Base-by-base conservation (phyloP, 192 early-diverging fungal species). In the Podila clonocystis region DNA sequence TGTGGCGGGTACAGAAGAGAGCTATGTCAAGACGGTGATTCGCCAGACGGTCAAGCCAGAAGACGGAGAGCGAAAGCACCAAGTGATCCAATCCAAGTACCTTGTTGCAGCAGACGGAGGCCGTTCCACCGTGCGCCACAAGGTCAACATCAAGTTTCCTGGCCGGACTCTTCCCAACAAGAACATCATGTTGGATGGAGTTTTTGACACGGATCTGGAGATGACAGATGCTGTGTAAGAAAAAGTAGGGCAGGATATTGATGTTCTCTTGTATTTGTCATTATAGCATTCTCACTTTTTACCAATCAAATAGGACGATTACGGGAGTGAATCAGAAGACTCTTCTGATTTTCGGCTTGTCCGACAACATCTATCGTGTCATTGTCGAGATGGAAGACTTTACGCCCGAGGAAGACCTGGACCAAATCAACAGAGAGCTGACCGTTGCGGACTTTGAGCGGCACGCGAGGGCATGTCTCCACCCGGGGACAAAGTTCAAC, bases 321-420 rank as follows among this genome's bases (percentile, higher is more conserved):
- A 72, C 72, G 55, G 76, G 70, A 28, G 19, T 29, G 3, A 72
- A 72, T 34, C 72, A 72, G 33, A 52, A 67, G 41, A 79, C 70
- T 11, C 65, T 79, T 62, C 59, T 72, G 45, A 20, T 72, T 2
- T 79, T 79, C 61, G 60, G 65, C 11, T 49, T 79, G 38, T 67
- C 63, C 20, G 50, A 63, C n/a, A 70, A 70, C 2, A 13, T 57
- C 30, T 65, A 68, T 4, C 76, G 76, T 1, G 50, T 79, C 58
- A 79, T 79, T 45, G 41, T 45, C 13, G 41, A 45, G 41, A 3
- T 45, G 41, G 41, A 45, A 8, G 41, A 45, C 41, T 45, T 45
- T 45, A 45, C 41, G 76, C 33, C 72, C 9, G 75, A 78, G 3
- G 76, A 31, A 7, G 61, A 70, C 24, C 34, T 63, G 4, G 61